Base-by-base conservation (phyloP, 495 filamentous ascomycete species). In the Sordaria brevicollis region DNA sequence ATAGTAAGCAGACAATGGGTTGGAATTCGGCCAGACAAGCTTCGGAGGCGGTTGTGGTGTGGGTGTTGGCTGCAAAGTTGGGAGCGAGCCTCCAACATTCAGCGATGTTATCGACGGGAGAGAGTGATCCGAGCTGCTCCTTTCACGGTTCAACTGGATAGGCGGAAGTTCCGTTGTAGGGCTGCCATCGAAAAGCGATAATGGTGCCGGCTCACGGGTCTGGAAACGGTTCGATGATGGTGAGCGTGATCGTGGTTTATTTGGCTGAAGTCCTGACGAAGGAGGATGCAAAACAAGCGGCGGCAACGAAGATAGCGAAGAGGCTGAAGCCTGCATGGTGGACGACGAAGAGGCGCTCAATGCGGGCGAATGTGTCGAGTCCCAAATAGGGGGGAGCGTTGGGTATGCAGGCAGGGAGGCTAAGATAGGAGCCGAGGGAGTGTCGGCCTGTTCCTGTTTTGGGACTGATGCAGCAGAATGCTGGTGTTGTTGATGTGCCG, bases 1-100 rank as follows among this genome's bases (percentile, higher is more conserved):
- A 73, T 87, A 87, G 78, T 84, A 86, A 9, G 82, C 81, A 4
- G 83, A 85, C 35, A 86, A 78, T 10, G 85, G 85, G 67, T 87
- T 87, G 34, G 83, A 78, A 65, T 82, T 85, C 35, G 85, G 85
- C 85, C 85, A 87, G 68, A 80, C 81, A 15, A 65, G 73, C 4
- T 74, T 69, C n/a, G 78, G 69, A 2, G 72, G 68, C 36, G 75
- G 77, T 62, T 77, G 74, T 37, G 80, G 75, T 67, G 76, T 74
- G 17, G 73, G 68, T 35, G 76, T 67, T 19, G 67, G 69, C 7
- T 67, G 67, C 29, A 77, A 71, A 15, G 49, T 31, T 57, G 11
- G 79, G 69, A 25, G 75, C 33, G 65, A 72, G 69, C 19, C 38
- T 68, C 78, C 67, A 25, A 77, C 79, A 3, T 82, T 83, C 25